Evolutionary conservation across 371 early-diverging fungal genomes (phyloP).

Genomic region (Mucor mucedo): DNA sequence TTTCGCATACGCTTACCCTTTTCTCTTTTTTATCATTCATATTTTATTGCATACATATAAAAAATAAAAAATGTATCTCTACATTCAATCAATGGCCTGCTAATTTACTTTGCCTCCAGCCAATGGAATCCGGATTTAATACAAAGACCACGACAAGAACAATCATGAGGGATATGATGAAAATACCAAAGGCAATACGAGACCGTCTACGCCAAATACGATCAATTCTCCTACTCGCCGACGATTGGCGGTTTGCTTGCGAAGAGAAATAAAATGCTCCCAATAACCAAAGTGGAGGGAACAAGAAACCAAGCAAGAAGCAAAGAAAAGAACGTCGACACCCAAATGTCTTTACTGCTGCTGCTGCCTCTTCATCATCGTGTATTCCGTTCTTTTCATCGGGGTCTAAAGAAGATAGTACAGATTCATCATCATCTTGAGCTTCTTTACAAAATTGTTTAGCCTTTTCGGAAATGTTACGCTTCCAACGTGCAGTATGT

Average conservation of each 20-base stretch:
- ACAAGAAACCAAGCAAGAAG: slow-evolving; percentile 31
- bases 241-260: slow-evolving; percentile 15
- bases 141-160: slow-evolving; percentile 25
- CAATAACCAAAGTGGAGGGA: slow-evolving; percentile 32
- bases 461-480: slow-evolving; percentile 16
- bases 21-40: no score
- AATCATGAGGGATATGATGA: slow-evolving; percentile 16
- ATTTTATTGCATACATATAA: not conserved
- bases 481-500: slow-evolving; percentile 19
- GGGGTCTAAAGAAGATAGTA: not conserved
- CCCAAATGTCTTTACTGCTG: not conserved
- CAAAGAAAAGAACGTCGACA: slow-evolving; percentile 24
- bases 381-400: slow-evolving; percentile 6
- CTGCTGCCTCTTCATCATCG: slow-evolving; percentile 3
- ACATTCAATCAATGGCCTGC: not conserved
- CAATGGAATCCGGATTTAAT: slow-evolving; percentile 27
- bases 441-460: slow-evolving; percentile 19
- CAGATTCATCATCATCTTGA: not conserved
- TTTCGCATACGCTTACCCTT: no score
- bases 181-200: slow-evolving; percentile 27
- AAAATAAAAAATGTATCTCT: not conserved
- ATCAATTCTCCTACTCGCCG: slow-evolving; percentile 27
- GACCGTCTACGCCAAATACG: slow-evolving; percentile 31
- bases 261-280: slow-evolving; percentile 26
- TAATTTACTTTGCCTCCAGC: slow-evolving; percentile 28